phyloP scores from a whole-genome alignment of 805 yeast genomes.

The Candida silvatica region DNA sequence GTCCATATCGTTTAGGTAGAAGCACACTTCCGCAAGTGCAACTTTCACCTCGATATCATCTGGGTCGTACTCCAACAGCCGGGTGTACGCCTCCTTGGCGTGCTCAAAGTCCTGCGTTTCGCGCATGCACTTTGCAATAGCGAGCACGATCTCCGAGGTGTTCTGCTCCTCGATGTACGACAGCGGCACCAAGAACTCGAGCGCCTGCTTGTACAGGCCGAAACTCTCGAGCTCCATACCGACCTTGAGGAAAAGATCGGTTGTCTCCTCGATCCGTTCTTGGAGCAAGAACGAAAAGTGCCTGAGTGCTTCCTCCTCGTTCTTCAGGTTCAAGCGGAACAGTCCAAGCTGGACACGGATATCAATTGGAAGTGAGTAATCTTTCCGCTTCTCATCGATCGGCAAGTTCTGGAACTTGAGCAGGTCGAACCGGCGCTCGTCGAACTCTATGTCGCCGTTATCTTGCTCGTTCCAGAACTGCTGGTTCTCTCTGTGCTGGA shows the following conservation, averaged over 20 bases:
- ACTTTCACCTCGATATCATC: conserved; percentile 65
- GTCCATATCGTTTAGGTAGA: conserved; percentile 51
- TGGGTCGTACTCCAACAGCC: conserved; percentile 48
- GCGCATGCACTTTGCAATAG: conserved; percentile 70
- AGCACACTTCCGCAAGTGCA: conserved; percentile 75
- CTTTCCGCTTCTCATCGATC: conserved; percentile 29
- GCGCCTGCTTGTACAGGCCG: conserved; percentile 69
- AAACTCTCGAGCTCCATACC: conserved; percentile 65
- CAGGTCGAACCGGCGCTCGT: conserved; percentile 51
- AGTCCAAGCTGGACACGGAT: conserved; percentile 76
- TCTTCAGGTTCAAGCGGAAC: conserved; percentile 43
- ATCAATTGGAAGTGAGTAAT: conserved; percentile 69
- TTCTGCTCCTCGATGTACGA: conserved; percentile 44
- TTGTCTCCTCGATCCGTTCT: conserved; percentile 44
- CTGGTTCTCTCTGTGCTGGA: conserved; percentile 59
- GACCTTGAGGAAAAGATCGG: conserved; percentile 70
- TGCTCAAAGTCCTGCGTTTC: conserved; percentile 61
- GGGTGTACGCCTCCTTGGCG: conserved; percentile 52
- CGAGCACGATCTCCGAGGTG: conserved; percentile 41
- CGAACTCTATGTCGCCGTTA: conserved; percentile 76
- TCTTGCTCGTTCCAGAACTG: conserved; percentile 53
- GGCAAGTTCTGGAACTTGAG: conserved; percentile 33
- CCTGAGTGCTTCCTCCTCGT: conserved; percentile 54
- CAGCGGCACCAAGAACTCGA: conserved; percentile 53
- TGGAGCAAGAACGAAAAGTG: conserved; percentile 60